Base-by-base conservation (phyloP, 768 basidiomycete species). In the Kwoniella botswanensis region DNA sequence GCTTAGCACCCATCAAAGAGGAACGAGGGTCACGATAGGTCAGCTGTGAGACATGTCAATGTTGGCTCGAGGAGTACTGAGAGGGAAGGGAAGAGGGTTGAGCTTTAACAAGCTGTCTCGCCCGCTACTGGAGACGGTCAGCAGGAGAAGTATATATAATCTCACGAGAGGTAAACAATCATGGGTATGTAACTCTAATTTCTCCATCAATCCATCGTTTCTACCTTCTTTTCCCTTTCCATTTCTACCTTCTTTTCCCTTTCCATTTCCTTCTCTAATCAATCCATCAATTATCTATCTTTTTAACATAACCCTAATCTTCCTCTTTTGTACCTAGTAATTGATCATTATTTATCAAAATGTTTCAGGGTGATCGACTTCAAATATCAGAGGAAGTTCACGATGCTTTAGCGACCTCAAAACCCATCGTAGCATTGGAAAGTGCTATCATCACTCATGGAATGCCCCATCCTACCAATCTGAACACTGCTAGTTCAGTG, bases 401-500 rank as follows among this genome's bases (percentile, higher is more conserved):
- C 72, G 88, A 94, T 66, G 94, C 95, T 3, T 86, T 96, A 22
- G 85, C 86, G 4, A 84, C 86, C 53, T 85, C 86, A 11, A 86
- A 85, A 71, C 89, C 94, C 21, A 86, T 98, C 56, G 93, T 98
- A 12, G 94, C 95, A 13, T 88, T 98, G 12, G 96, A 98, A 82
- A 93, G 92, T 1, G 90, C 96, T 1, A 88, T 98, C 64, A 89
- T 97, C 70, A 94, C 94, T 1, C 93, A 98, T 86, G 96, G 86
- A 21, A 89, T 96, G 85, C 93, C 93, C 0, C 89, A 89, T 74
- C 94, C 94, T 0, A 86, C 86, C 46, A 95, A 93, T 78, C 81
- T 91, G 6, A 86, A 90, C 29, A 89, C 91, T 24, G 90, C 93
- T 0, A 84, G 85, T 42, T 89, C 89, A 6, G 86, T 96, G 21